These are phyloP conservation scores for Neoconidiobolus thromboides DNA, from an alignment of 371 early-diverging fungal species.

Conservation along the genomic window DNA sequence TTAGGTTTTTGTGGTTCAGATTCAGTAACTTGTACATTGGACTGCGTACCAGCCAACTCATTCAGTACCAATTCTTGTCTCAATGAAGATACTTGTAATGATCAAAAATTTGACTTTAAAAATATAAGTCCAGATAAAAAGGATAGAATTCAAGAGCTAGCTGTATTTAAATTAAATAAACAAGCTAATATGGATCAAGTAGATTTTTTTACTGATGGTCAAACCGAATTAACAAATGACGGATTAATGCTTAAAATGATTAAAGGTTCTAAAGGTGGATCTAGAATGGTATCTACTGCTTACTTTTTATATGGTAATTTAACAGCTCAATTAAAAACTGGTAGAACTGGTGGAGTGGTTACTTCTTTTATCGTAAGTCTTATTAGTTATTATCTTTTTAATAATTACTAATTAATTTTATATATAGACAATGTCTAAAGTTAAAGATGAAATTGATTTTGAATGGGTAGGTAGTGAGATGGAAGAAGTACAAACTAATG, in stretches of 20 bases:
- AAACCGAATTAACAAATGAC: neutral
- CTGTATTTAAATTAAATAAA: neutral
- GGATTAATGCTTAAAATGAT: neutral
- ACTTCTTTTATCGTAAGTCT: slow-evolving; percentile 40
- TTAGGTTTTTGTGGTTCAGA: neutral
- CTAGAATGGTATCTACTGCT: neutral
- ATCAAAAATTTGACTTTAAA: neutral
- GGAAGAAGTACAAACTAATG: slow-evolving; percentile 33
- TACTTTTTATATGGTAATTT: slow-evolving; percentile 18
- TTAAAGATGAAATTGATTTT: slow-evolving; percentile 45
- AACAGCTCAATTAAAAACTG: slow-evolving; percentile 27
- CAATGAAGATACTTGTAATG: neutral
- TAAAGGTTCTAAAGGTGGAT: neutral
- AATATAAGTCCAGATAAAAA: neutral
- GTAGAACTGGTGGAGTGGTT: slow-evolving; percentile 29
- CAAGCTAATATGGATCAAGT: neutral
- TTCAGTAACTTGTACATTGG: neutral
- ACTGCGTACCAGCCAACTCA: neutral
- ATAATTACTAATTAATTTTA: neutral
- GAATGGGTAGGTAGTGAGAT: slow-evolving; percentile 37
- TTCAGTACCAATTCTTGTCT: neutral
- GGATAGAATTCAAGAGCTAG: neutral
- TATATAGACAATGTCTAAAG: slow-evolving; percentile 6
- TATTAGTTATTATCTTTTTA: slow-evolving; percentile 11
- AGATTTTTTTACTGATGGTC: neutral